These are phyloP conservation scores for Glonium stellatum DNA, from an alignment of 495 filamentous ascomycete genomes.

Conservation along the genomic window DNA sequence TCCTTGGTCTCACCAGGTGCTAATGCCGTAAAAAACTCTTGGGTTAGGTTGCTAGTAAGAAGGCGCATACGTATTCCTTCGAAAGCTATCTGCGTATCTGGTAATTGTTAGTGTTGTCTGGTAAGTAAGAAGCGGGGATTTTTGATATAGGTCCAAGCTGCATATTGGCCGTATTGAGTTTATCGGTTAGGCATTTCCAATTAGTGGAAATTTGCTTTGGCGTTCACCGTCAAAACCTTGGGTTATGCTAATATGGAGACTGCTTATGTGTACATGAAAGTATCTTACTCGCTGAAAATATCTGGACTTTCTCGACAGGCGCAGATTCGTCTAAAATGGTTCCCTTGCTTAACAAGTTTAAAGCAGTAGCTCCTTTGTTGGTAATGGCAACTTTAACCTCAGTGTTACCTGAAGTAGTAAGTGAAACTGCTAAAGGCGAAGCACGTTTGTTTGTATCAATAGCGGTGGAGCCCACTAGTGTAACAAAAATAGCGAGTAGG, in stretches of 20 bases:
- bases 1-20: slow-evolving; percentile 49
- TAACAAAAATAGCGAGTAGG: slow-evolving; percentile 35
- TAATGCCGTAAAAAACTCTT: slow-evolving; percentile 51
- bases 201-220: too few relatives aligned
- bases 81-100: slow-evolving; percentile 49
- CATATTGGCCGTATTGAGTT: too few relatives aligned
- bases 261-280: too few relatives aligned
- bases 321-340: slow-evolving; percentile 50
- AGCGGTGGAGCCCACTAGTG: slow-evolving; percentile 42
- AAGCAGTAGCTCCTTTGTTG: slow-evolving; percentile 48
- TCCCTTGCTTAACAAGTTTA: slow-evolving; percentile 56
- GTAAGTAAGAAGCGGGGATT: too few relatives aligned
- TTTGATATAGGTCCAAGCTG: too few relatives aligned
- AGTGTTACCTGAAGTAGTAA: slow-evolving; percentile 48
- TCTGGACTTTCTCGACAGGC: slow-evolving; percentile 54
- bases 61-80: slow-evolving; percentile 51
- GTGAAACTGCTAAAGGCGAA: slow-evolving; percentile 45
- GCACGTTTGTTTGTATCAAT: slow-evolving; percentile 40
- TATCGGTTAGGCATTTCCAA: too few relatives aligned
- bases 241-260: too few relatives aligned
- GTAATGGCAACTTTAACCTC: slow-evolving; percentile 55
- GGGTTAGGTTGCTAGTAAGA: slow-evolving; percentile 39
- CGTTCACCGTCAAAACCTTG: too few relatives aligned
- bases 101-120: neutral
- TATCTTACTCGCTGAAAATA: slow-evolving; percentile 48